A percentile compares a stretch with the other conserved stretches of the same genome.
These are phyloP conservation scores for Termitomyces bulborhizus DNA, from an alignment of 768 basidiomycete genomes.

Conservation along the genomic window DNA sequence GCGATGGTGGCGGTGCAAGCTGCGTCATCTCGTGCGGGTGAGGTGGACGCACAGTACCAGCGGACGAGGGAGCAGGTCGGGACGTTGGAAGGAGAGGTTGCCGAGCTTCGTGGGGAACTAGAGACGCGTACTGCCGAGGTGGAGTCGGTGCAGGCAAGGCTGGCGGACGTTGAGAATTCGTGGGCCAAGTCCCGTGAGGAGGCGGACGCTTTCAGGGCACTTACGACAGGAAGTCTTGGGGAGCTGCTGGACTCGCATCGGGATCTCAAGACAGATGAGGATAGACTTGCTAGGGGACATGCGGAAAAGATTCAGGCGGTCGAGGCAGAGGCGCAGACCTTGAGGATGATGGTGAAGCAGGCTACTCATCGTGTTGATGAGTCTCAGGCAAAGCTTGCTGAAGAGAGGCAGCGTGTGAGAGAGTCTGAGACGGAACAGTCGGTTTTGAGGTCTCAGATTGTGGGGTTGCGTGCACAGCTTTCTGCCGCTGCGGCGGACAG, in stretches of 20 bases:
- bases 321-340: constrained; percentile 67
- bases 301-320: constrained; percentile 78
- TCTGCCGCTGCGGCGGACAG: constrained; percentile 62
- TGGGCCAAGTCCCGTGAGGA: constrained; percentile 93
- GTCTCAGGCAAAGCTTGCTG: constrained; percentile 52
- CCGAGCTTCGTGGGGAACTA: constrained; percentile 75
- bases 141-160: constrained; percentile 56
- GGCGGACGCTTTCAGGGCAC: constrained; percentile 81
- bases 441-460: constrained; percentile 64
- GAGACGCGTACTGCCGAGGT: constrained; percentile 71
- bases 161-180: constrained; percentile 81
- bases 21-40: constrained; percentile 70
- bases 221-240: constrained; percentile 82
- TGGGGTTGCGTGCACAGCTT: constrained; percentile 68
- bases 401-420: constrained; percentile 60
- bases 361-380: constrained; percentile 67
- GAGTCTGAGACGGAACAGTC: constrained; percentile 63
- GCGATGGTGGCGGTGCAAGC: constrained; percentile 71
- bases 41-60: constrained; percentile 70
- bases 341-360: constrained; percentile 79
- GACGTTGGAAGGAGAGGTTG: constrained; percentile 69
- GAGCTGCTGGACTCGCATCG: constrained; percentile 85
- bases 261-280: constrained; percentile 80
- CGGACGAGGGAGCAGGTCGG: constrained; percentile 63
- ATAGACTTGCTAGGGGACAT: constrained; percentile 66